Evolutionary conservation across 1,284 basidiomycete species (phyloP), one percentile per base, ranked within the genome.

Genomic region (Cutaneotrichosporon daszewskae): DNA sequence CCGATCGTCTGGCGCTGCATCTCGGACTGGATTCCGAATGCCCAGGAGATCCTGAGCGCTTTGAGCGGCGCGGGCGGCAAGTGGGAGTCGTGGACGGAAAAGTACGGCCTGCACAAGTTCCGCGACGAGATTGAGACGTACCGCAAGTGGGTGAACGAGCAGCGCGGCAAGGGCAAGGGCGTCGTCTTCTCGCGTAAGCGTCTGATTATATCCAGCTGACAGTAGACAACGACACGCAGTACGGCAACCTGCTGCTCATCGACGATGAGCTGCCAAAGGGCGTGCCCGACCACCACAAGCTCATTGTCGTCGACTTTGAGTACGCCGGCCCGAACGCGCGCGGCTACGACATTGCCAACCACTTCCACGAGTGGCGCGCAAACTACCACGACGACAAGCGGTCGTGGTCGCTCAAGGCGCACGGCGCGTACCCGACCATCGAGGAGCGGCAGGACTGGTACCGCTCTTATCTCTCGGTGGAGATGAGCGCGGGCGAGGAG

Each of bases 301-400:
- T 92, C 58, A 86, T 92, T 62, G 87, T 95, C 27, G 87, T 95
- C 53, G 90, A 95, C 71, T 95, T 94, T 64, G 91, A 96, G 72
- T 96, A 95, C 62, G 87, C 90, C 8, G 77, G 83, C 0, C 84
- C 85, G 3, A 95, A 94, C 66, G 82, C 87, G 22, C 81, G 88
- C 3, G 85, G 87, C 3, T 92, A 83, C 70, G 91, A 96, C 66
- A 89, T 96, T 59, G 90, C 85, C 47, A 95, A 95, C 72, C 90
- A 95, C 72, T 95, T 94, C 72, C 83, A 87, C 64, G 91, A 95
- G 72, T 95, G 91, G 90, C 85, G 85, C 22, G 85, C 87, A 16
- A 79, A 94, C 69, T 96, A 95, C 68, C 74, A 76, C 46, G 84
- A 87, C 63, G 64, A 66, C 0, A 77, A 78, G 6, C 65, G 77